Conservation (phyloP, 345 rosid genomes). For the Schrenkiella parvula region DNA sequence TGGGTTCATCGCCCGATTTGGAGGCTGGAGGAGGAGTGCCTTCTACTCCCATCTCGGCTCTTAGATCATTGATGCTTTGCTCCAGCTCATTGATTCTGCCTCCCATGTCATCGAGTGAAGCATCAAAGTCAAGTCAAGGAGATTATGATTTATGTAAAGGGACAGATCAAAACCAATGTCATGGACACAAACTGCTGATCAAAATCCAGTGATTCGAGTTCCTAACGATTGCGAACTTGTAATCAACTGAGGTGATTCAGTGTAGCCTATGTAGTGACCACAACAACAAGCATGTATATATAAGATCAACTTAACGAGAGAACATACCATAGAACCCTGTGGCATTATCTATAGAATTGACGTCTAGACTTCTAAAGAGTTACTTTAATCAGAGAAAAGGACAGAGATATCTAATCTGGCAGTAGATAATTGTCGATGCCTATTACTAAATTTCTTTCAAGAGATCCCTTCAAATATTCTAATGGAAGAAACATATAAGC, state of each 20-base stretch:
- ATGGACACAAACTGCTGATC: background rate
- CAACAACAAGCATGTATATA: background rate
- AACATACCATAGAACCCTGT: background rate
- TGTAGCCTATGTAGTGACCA: background rate
- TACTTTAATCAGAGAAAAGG: background rate
- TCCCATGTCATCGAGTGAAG: slow-evolving; percentile 90
- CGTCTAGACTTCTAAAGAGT: background rate
- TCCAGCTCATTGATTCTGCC: slow-evolving; percentile 73
- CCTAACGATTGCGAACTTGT: background rate
- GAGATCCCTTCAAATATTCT: background rate
- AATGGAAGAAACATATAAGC: background rate
- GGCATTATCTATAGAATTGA: background rate
- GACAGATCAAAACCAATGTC: background rate
- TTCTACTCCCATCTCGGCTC: slow-evolving; percentile 77
- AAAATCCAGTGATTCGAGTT: background rate
- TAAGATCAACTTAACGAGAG: background rate
- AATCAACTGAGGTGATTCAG: background rate
- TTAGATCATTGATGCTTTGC: slow-evolving; percentile 74
- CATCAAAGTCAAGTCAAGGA: slow-evolving; percentile 56
- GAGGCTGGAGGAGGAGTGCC: slow-evolving; percentile 61
- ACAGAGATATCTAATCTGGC: background rate
- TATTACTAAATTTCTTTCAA: background rate
- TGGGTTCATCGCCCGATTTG: slow-evolving; percentile 51
- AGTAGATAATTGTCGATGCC: background rate
- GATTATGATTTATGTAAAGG: background rate